These are phyloP conservation scores for Solanum chiquidenum DNA, from an alignment of 257 asterid genomes.

Conservation along the genomic window DNA sequence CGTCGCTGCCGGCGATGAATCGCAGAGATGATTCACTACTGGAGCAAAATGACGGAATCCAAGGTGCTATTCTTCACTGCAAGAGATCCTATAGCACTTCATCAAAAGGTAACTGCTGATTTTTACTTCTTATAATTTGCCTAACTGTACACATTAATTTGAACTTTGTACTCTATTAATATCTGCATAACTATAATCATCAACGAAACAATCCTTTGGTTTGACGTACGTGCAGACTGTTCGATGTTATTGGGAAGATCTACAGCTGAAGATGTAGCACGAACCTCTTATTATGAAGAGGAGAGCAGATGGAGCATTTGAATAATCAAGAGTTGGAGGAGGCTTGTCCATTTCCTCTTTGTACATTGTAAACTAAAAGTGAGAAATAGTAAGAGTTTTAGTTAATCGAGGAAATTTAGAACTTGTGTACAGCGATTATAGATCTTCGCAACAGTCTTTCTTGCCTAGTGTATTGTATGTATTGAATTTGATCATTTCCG, in stretches of 20 bases:
- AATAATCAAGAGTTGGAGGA: not conserved
- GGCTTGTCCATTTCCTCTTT: not conserved
- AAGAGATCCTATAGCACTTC: not conserved
- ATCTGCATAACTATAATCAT: not conserved
- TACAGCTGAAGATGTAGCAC: not conserved
- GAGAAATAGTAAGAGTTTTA: not conserved
- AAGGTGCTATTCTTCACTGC: not conserved
- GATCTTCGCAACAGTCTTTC: not conserved
- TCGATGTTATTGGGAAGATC: not conserved
- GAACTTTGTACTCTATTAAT: not conserved
- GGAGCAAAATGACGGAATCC: constrained; percentile 30
- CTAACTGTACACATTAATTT: not conserved
- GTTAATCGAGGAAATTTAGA: not conserved
- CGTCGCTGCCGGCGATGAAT: constrained; percentile 15
- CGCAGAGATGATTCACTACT: constrained; percentile 64
- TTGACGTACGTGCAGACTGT: not conserved
- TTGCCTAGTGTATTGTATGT: not conserved
- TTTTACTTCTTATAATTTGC: not conserved
- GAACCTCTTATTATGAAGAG: not conserved
- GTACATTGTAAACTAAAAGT: not conserved
- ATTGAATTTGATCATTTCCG: not conserved
- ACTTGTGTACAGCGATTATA: not conserved
- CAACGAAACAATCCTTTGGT: not conserved
- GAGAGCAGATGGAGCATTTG: constrained; percentile 27
- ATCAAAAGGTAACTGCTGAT: not conserved